phyloP scores from a whole-genome alignment of 2,329 filamentous ascomycete genomes.

The Chaetomium sp. region DNA sequence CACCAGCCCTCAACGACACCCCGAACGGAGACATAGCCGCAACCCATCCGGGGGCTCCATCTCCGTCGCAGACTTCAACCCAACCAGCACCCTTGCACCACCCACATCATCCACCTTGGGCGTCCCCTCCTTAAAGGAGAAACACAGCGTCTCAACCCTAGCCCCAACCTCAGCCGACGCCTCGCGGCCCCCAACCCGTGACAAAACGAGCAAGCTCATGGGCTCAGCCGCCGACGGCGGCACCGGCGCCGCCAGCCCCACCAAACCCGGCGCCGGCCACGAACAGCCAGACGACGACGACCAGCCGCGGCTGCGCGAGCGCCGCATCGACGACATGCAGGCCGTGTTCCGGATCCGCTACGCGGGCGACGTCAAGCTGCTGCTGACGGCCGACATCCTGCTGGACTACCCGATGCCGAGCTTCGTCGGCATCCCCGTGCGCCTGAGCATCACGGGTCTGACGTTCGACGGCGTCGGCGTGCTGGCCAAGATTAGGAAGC shows the following conservation, averaged over 20 bases:
- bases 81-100: constrained; percentile 15
- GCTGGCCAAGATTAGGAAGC: constrained; percentile 83
- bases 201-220: constrained; percentile 41
- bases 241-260: constrained; percentile 20
- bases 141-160: constrained; percentile 64
- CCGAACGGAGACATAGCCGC: constrained; percentile 34
- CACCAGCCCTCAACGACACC: constrained; percentile 7
- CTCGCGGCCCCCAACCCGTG: constrained; percentile 61
- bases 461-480: constrained; percentile 95
- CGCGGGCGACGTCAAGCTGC: constrained; percentile 81
- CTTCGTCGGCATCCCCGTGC: constrained; percentile 93
- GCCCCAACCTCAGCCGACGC: constrained; percentile 54
- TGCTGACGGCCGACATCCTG: constrained; percentile 90
- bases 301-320: constrained; percentile 62
- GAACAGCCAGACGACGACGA: constrained; percentile 15
- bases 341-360: constrained; percentile 91
- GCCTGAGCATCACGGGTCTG: constrained; percentile 90
- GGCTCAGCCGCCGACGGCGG: constrained; percentile 47
- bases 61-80: constrained; percentile 36
- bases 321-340: constrained; percentile 82
- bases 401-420: constrained; percentile 98
- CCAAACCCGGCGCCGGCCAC: constrained; percentile 20
- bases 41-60: constrained; percentile 40
- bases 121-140: constrained; percentile 51
- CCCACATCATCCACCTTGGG: constrained; percentile 9